These are phyloP conservation scores for Daldinia sp. DNA, from an alignment of 2,329 filamentous ascomycete genomes.

Conservation along the genomic window DNA sequence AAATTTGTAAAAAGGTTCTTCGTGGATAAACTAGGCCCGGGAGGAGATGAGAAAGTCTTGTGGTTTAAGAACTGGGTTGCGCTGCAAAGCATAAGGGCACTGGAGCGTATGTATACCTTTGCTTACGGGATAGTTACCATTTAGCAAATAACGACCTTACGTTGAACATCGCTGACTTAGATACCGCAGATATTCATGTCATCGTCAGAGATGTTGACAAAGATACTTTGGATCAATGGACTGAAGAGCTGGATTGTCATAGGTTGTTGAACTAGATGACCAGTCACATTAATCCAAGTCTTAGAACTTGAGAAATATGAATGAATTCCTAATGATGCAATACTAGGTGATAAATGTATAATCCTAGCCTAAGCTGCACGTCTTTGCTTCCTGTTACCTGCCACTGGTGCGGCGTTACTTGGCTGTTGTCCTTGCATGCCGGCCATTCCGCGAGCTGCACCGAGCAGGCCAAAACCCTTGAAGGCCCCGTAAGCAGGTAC, in stretches of 20 bases:
- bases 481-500: conserved; percentile 68
- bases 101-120: conserved; percentile 68
- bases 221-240: conserved; percentile 67
- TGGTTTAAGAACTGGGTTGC: conserved; percentile 98
- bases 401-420: conserved; percentile 52
- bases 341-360: not conserved
- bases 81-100: conserved; percentile 85
- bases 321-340: conserved; percentile 8
- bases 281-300: conserved; percentile 1
- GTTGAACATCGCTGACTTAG: conserved; percentile 22
- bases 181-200: conserved; percentile 77
- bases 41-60: conserved; percentile 66
- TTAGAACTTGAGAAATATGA: not conserved
- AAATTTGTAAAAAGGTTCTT: conserved; percentile 80
- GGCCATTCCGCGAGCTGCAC: conserved; percentile 67
- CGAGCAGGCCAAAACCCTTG: conserved; percentile 66
- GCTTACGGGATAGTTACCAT: not conserved
- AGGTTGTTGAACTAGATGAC: conserved; percentile 41
- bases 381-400: conserved; percentile 66
- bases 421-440: conserved; percentile 58
- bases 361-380: conserved; percentile 59
- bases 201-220: conserved; percentile 68
- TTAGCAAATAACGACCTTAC: not conserved
- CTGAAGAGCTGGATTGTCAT: conserved; percentile 59
- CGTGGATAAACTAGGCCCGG: conserved; percentile 64